Conservation (phyloP, 306 rosid genomes). For the Begonia loranthoides region DNA sequence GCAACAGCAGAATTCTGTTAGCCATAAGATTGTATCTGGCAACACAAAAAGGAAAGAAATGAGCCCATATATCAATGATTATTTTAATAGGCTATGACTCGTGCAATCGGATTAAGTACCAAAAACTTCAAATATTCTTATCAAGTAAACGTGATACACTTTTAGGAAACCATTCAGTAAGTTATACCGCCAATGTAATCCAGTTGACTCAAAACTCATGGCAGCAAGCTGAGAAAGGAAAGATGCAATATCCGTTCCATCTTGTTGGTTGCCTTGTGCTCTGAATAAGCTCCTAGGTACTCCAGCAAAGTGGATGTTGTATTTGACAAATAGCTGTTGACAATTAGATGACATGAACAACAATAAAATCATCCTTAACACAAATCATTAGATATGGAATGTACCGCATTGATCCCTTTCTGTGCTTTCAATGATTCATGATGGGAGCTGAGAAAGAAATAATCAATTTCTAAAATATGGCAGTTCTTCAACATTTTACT, state of each 20-base stretch:
- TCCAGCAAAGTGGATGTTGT: slow-evolving; percentile 96
- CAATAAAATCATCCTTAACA: slow-evolving; percentile 5
- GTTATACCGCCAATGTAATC: slow-evolving; percentile 93
- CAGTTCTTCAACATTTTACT: slow-evolving; percentile 5
- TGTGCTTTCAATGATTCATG: slow-evolving; percentile 95
- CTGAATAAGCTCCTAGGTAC: slow-evolving; percentile 79
- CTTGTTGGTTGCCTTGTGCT: slow-evolving; percentile 35
- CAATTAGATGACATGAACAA: slow-evolving; percentile 11
- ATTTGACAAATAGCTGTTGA: slow-evolving; percentile 93
- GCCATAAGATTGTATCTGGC: slow-evolving; percentile 95
- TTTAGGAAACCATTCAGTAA: background rate
- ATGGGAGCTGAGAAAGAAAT: slow-evolving; percentile 67
- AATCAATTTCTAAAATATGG: slow-evolving; percentile 6
- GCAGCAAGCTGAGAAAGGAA: slow-evolving; percentile 85
- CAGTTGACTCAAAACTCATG: slow-evolving; percentile 82
- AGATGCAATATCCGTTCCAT: slow-evolving; percentile 46
- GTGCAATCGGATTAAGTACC: too few relatives aligned
- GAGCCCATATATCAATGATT: slow-evolving; percentile 3
- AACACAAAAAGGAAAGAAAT: slow-evolving; percentile 5
- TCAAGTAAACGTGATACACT: too few relatives aligned
- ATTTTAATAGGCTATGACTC: too few relatives aligned
- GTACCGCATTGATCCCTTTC: slow-evolving; percentile 95
- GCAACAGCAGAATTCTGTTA: slow-evolving; percentile 75
- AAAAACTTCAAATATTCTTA: too few relatives aligned
- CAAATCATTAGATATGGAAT: slow-evolving; percentile 12